These are phyloP conservation scores for Mortierella polycephala DNA, from an alignment of 371 early-diverging fungal genomes.

Conservation along the genomic window DNA sequence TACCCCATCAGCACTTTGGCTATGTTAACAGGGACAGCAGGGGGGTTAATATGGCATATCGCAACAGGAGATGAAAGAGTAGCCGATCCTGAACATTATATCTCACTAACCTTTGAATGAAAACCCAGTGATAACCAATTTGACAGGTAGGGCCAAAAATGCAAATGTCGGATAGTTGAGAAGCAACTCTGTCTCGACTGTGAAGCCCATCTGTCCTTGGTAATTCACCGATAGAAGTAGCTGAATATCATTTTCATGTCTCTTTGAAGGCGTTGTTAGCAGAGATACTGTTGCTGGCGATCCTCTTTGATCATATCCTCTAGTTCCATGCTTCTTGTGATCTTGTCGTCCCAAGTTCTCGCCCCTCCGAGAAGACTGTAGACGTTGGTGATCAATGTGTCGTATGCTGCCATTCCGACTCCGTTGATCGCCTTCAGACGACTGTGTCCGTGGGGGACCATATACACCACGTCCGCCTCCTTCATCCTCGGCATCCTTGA, in stretches of 20 bases:
- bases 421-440: constrained; percentile 8
- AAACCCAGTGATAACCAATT: constrained; percentile 83
- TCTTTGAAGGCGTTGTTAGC: constrained; percentile 13
- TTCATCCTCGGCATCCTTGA: constrained; percentile 3
- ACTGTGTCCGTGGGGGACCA: constrained; percentile 7
- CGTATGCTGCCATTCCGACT: constrained; percentile 15
- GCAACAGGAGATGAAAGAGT: not conserved
- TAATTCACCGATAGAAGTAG: constrained; percentile 78
- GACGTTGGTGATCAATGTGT: not conserved
- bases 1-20: constrained; percentile 91
- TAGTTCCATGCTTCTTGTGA: constrained; percentile 3
- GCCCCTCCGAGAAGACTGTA: not conserved
- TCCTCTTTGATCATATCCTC: constrained; percentile 1
- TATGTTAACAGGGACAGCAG: constrained; percentile 9
- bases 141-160: constrained; percentile 91
- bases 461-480: not conserved
- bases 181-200: constrained; percentile 86
- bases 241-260: constrained; percentile 78
- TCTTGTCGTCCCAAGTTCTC: not conserved
- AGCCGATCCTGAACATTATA: too few species aligned
- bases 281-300: constrained; percentile 11
- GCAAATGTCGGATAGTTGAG: constrained; percentile 93
- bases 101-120: constrained; percentile 74
- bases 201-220: constrained; percentile 86
- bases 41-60: not conserved